These are phyloP conservation scores for Colletotrichum filicis DNA, from an alignment of 2,329 filamentous ascomycete genomes.

Conservation along the genomic window DNA sequence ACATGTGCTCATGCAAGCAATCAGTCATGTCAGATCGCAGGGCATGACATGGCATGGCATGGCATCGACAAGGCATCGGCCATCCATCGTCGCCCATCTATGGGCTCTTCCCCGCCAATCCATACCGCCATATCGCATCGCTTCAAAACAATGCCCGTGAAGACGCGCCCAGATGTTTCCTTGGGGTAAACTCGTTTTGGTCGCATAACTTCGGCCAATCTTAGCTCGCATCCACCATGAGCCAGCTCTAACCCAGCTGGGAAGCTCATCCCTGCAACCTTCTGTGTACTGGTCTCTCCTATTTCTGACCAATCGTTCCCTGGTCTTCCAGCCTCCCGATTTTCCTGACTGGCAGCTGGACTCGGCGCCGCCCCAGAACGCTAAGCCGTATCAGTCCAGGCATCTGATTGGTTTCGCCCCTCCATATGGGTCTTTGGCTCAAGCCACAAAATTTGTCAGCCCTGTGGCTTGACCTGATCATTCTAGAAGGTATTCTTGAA, in stretches of 20 bases:
- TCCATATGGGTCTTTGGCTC: background rate
- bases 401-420: conserved; percentile 15
- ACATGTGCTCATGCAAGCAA: conserved; percentile 21
- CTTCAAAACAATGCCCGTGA: conserved; percentile 16
- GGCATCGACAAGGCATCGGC: conserved; percentile 1
- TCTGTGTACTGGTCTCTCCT: background rate
- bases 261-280: conserved; percentile 20
- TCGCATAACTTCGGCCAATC: conserved; percentile 34
- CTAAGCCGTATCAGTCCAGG: background rate
- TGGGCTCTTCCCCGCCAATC: conserved; percentile 21
- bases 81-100: conserved; percentile 18
- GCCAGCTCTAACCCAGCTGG: conserved; percentile 2
- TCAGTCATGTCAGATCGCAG: background rate
- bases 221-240: conserved; percentile 13
- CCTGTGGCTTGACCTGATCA: conserved; percentile 29
- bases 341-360: conserved; percentile 3
- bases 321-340: background rate
- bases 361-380: background rate
- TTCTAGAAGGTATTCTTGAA: conserved; percentile 26
- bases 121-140: conserved; percentile 24
- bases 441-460: conserved; percentile 32
- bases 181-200: background rate
- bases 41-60: conserved; percentile 12
- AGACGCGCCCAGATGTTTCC: conserved; percentile 8
- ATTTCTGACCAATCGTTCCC: conserved; percentile 11